Base-by-base conservation (phyloP, 352 stramenopile species). In the Phytophthora foliorum region DNA sequence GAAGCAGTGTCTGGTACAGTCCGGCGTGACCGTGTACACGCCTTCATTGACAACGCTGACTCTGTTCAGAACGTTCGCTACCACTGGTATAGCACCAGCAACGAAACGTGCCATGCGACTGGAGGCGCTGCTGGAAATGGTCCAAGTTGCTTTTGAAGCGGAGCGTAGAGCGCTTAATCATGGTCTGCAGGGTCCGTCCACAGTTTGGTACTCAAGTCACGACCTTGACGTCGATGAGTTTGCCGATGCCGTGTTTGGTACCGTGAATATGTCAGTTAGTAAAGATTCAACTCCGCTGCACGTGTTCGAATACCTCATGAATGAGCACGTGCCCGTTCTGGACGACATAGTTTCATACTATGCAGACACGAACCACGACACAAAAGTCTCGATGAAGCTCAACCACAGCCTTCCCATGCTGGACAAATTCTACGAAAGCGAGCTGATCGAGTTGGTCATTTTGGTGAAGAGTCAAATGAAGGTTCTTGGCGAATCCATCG, bases 21-120 rank as follows among this genome's bases (percentile, higher is more conserved):
- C 84, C 13, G 69, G 81, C 24, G 79, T 93, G 24, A 93, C 84
- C 0, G 78, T 93, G 54, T 91, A 82, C 55, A 90, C 84, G 1
- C 84, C 84, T 0, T 57, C 69, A 11, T 53, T 93, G 36, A 31
- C 41, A 44, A 61, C 56, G 3, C 14, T 77, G 13, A 34, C 46
- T 6, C 44, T 86, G 38, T 77, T 84, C 19, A 14, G 60, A 19
- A 50, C 39, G 6, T 58, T 86, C 38, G 65, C 64, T 24, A 25
- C 67, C 25, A 48, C 38, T n/a, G 72, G 46, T 2, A 13, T 68
- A 5, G 11, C 38, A 4, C 34, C 59, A 36, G 41, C 54, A 2
- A 41, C 63, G 10, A 82, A 82, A 49, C 67, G 72, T 42, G 29
- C n/a, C 6, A 17, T 62, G n/a, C 79, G 84, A 25, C 17, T 87